Base-by-base conservation (phyloP, 495 filamentous ascomycete genomes). In the Neurospora sp. region DNA sequence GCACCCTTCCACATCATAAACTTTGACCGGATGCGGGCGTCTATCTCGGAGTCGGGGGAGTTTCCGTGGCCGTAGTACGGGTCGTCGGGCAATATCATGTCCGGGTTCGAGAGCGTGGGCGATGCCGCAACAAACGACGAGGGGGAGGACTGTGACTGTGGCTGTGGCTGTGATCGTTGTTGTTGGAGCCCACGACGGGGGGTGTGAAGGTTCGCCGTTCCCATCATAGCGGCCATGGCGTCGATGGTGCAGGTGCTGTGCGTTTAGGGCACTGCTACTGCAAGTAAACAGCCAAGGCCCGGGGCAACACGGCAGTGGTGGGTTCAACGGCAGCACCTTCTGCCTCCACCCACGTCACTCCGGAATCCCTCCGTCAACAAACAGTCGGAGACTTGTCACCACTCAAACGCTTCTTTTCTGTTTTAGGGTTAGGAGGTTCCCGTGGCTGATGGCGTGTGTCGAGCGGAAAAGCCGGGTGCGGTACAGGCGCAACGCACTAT, bases 41-140 rank as follows among this genome's bases (percentile, higher is more conserved):
- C 77, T 40, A 81, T 75, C 71, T 81, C 81, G 40, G 78, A 79
- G 68, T 82, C 83, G 40, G 82, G 84, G n/a, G 82, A 84, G 73
- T 81, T 79, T 76, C 84, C 84, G 68, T 86, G 86, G 78, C 90
- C 87, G 71, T 82, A 82, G 71, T 81, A 66, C 31, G 53, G 79
- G 76, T 90, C 87, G 78, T 87, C 87, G 44, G 94, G 94, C 46
- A 97, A 85, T 74, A 97, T 96, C 93, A 97, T 94, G 80, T 96
- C 93, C 42, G 93, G 93, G 81, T 96, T 94, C n/a, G 93, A 94
- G 73, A 97, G 83, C 9, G 94, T 96, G 61, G 94, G 94, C 69
- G 93, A 96, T 38, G 89, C 85, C 68, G 87, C 86, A 39, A 81
- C 53, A 66, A 27, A 66, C 27, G 53, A 75, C 72, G 76, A 77